phyloP scores from a whole-genome alignment of 345 rosid genomes.

The Eucalyptus pauciflora region DNA sequence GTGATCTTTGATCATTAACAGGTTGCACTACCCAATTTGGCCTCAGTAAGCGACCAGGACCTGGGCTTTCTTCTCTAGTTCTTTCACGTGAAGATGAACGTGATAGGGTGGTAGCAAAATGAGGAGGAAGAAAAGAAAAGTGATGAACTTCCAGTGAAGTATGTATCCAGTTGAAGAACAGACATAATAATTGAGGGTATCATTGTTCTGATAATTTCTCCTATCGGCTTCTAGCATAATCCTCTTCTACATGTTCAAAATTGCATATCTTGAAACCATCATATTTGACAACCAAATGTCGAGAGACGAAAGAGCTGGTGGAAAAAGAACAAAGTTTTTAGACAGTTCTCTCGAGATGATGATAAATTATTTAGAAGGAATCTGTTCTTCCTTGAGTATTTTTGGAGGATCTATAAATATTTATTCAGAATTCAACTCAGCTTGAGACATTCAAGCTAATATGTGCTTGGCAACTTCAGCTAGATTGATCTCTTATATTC shows the following conservation, averaged over 20 bases:
- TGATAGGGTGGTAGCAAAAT: neutral
- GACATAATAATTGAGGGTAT: neutral
- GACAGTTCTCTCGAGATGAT: neutral
- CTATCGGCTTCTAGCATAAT: neutral
- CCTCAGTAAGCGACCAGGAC: neutral
- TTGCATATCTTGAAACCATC: neutral
- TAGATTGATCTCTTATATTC: neutral
- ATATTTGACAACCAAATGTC: neutral
- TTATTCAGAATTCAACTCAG: neutral
- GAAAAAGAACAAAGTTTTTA: too few species aligned
- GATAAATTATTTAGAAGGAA: accelerated
- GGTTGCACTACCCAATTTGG: neutral
- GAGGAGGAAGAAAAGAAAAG: neutral
- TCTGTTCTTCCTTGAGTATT: neutral
- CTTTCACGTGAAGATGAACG: neutral
- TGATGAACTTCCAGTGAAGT: neutral
- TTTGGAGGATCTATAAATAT: neutral
- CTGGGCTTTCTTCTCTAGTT: neutral
- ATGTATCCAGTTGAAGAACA: neutral
- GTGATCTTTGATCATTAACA: neutral
- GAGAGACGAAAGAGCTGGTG: accelerated
- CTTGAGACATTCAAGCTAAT: neutral
- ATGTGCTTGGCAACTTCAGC: neutral
- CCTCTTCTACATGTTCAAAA: neutral
- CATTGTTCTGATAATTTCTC: neutral